Base-by-base conservation (phyloP, 176 grass and related monocot species). In the Triticum aestivum region DNA sequence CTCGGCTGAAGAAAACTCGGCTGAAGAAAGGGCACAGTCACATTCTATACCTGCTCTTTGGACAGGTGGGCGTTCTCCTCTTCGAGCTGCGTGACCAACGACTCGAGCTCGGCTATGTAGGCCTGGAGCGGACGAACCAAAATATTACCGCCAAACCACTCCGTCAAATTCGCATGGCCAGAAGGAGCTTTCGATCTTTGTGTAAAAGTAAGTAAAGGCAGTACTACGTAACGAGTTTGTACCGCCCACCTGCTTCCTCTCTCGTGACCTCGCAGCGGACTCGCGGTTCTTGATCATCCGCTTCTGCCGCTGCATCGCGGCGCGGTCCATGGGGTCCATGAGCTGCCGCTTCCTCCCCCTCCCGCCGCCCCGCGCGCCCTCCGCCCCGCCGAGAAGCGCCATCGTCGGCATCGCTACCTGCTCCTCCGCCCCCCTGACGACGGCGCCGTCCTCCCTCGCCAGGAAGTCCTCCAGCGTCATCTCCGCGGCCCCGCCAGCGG, bases 231-330 rank as follows among this genome's bases (percentile, higher is more conserved):
- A 45, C 41, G 67, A 52, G 34, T 6, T 20, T 74, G 65, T n/a
- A 15, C 29, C 23, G 56, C 75, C 27, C 69, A 96, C 97, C 92
- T 99, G 97, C 77, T 99, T 99, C 66, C 97, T 92, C 89, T 99
- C 97, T 54, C 97, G 95, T n/a, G 97, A 99, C 85, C 97, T 89
- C 54, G 94, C 97, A 5, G 97, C 94, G 1, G 97, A 99, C 79
- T 99, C 97, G 70, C 97, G 88, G 85, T 99, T 99, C 61, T 99
- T 99, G 21, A 99, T 99, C 97, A 99, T 99, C 38, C 97, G 86
- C 85, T 99, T 99, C 87, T 99, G 92, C 42, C 94, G 85, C 70
- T 99, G 97, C 79, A 96, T 73, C 34, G 89, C 62, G 24, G 87
- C 93, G 73, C 92, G 92, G 83, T 99, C 97, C 64, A 94, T 75